These are phyloP conservation scores for Ananas comosus DNA, from an alignment of 176 grass and related monocot genomes.

Conservation along the genomic window DNA sequence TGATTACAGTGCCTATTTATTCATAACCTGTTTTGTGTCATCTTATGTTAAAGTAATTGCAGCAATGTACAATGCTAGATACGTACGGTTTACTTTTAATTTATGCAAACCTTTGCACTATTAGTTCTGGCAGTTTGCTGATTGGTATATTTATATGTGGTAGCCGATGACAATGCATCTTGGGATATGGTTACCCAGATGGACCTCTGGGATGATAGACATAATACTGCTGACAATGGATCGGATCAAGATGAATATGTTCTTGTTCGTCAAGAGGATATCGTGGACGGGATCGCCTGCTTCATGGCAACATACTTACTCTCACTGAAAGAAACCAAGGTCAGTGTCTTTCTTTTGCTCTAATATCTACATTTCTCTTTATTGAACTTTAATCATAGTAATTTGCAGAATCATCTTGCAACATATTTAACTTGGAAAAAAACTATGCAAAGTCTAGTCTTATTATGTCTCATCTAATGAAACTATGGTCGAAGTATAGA, in stretches of 20 bases:
- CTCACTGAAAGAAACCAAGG: slow-evolving; percentile 25
- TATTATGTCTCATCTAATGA: not conserved
- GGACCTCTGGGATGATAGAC: slow-evolving; percentile 20
- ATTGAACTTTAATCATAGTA: not conserved
- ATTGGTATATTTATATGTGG: not conserved
- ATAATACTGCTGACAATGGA: slow-evolving; percentile 5
- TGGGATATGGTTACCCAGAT: slow-evolving; percentile 15
- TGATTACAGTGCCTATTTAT: not conserved
- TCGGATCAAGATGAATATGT: slow-evolving; percentile 20
- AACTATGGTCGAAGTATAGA: not conserved
- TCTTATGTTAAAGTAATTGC: no score
- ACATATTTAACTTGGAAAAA: not conserved
- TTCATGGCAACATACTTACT: slow-evolving; percentile 29
- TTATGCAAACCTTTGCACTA: not conserved
- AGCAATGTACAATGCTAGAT: no score
- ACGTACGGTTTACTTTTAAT: not conserved
- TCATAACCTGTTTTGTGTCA: no score
- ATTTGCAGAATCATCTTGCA: not conserved
- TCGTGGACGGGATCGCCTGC: slow-evolving; percentile 17
- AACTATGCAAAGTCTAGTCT: not conserved
- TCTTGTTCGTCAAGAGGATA: slow-evolving; percentile 27
- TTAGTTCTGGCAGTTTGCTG: not conserved
- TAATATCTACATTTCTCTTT: not conserved
- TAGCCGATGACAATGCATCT: slow-evolving; percentile 18
- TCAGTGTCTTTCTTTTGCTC: not conserved